phyloP scores from a whole-genome alignment of 2,329 filamentous ascomycete species.

The Microsporum canis region DNA sequence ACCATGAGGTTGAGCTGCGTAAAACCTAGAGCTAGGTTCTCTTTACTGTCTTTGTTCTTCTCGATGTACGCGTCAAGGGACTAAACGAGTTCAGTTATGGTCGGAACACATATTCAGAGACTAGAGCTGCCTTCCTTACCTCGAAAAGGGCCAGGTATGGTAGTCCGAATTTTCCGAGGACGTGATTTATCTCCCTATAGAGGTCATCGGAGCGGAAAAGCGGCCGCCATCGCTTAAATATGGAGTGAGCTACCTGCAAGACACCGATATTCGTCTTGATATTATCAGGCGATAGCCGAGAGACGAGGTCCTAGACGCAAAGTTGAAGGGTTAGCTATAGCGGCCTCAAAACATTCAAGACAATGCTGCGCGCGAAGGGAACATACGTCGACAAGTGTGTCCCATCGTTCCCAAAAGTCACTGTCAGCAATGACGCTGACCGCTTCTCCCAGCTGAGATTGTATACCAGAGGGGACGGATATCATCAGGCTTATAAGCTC shows the following conservation, averaged over 20 bases:
- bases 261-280: slow-evolving; percentile 84
- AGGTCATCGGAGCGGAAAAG: slow-evolving; percentile 87
- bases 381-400: slow-evolving; percentile 74
- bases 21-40: slow-evolving; percentile 63
- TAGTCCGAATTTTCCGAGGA: slow-evolving; percentile 69
- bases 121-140: slow-evolving; percentile 36
- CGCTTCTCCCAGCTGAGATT: slow-evolving; percentile 88
- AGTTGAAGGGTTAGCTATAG: slow-evolving; percentile 5
- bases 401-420: slow-evolving; percentile 93
- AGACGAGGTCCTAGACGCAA: slow-evolving; percentile 61
- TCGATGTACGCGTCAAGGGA: slow-evolving; percentile 49
- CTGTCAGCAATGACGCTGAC: slow-evolving; percentile 97
- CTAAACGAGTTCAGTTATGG: slow-evolving; percentile 18
- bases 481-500: slow-evolving; percentile 97
- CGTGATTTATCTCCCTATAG: slow-evolving; percentile 93
- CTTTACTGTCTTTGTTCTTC: slow-evolving; percentile 63
- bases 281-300: slow-evolving; percentile 70
- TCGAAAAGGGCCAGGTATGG: slow-evolving; percentile 73
- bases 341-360: neutral
- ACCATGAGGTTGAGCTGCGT: slow-evolving; percentile 77
- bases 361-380: neutral
- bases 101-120: neutral
- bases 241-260: slow-evolving; percentile 92
- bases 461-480: slow-evolving; percentile 71
- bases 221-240: slow-evolving; percentile 91